Percentiles rank a stretch among this genome's conserved stretches.
These are phyloP conservation scores for Quercus lobata DNA, from an alignment of 331 rosid genomes.

Conservation along the genomic window DNA sequence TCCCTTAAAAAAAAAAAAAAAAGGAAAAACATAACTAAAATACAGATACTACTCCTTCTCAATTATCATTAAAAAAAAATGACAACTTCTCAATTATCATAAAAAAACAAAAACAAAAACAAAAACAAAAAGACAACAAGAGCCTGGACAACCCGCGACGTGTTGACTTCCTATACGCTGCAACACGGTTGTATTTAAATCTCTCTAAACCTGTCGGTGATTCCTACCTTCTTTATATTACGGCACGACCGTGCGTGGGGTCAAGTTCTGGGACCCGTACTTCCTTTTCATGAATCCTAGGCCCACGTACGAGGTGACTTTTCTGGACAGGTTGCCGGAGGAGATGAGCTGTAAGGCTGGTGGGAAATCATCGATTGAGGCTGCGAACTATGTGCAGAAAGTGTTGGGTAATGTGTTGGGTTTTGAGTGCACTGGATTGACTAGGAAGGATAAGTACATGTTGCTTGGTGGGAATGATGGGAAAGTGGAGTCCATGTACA, in stretches of 20 bases:
- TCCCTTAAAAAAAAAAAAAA: too few relatives aligned
- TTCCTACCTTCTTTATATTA: background rate
- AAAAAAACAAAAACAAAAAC: too few relatives aligned
- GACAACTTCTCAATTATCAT: too few relatives aligned
- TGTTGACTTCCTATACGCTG: too few relatives aligned
- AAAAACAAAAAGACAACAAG: too few relatives aligned
- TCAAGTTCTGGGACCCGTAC: conserved; percentile 59
- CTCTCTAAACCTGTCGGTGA: too few relatives aligned
- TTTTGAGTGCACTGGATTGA: conserved; percentile 49
- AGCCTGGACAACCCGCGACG: too few relatives aligned
- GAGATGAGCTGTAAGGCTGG: conserved; percentile 46
- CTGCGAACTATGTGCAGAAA: conserved; percentile 57
- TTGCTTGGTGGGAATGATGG: conserved; percentile 59
- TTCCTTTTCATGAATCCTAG: conserved; percentile 63
- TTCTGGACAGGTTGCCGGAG: conserved; percentile 43
- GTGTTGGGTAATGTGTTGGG: conserved; percentile 43
- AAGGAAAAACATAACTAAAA: too few relatives aligned
- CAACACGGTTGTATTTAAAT: too few relatives aligned
- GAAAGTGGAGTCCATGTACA: conserved; percentile 49
- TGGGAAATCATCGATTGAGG: conserved; percentile 54
- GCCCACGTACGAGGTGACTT: conserved; percentile 44
- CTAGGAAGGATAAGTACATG: conserved; percentile 52
- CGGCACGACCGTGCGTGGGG: conserved; percentile 89
- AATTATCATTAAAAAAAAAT: too few relatives aligned
- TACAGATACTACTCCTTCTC: too few relatives aligned